A percentile compares a stretch with the other conserved stretches of the same genome.
These are phyloP conservation scores for Lasiosphaeria hispida DNA, from an alignment of 495 filamentous ascomycete species.

Conservation along the genomic window DNA sequence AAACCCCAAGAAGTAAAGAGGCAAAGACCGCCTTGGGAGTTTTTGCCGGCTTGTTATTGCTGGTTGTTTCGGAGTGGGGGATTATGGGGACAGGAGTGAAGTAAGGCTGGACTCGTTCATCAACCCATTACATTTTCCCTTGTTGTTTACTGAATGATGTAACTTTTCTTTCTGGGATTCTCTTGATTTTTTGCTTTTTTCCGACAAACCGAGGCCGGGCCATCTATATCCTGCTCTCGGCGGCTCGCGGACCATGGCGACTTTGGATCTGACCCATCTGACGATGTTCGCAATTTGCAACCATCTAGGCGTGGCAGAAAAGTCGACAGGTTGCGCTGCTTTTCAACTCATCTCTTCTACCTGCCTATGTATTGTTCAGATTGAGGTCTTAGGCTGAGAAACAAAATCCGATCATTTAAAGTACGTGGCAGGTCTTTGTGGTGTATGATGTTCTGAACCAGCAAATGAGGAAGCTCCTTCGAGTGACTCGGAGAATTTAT, in stretches of 20 bases:
- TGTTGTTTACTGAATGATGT: conserved; percentile 8
- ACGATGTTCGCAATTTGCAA: no score
- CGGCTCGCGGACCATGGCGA: no score
- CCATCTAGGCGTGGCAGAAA: neutral
- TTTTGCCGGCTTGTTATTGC: neutral
- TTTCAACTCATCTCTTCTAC: neutral
- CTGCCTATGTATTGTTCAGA: conserved; percentile 24
- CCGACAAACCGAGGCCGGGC: no score
- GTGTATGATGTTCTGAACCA: neutral
- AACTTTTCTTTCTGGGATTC: neutral
- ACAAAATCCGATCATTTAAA: conserved; percentile 3
- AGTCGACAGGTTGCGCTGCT: neutral
- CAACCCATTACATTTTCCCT: conserved; percentile 3
- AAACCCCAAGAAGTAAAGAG: conserved; percentile 38
- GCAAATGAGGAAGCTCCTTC: no score
- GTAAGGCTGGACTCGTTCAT: conserved; percentile 7
- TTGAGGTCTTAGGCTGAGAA: conserved; percentile 23
- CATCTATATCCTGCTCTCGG: no score
- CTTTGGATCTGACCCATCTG: neutral
- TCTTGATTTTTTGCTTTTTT: no score
- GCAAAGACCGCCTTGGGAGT: neutral
- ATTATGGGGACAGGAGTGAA: neutral
- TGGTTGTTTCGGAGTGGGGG: neutral
- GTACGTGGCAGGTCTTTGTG: neutral
- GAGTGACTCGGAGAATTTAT: no score